Evolutionary conservation across 2,329 filamentous ascomycete species (phyloP).

Genomic region (Cytospora leucostoma): DNA sequence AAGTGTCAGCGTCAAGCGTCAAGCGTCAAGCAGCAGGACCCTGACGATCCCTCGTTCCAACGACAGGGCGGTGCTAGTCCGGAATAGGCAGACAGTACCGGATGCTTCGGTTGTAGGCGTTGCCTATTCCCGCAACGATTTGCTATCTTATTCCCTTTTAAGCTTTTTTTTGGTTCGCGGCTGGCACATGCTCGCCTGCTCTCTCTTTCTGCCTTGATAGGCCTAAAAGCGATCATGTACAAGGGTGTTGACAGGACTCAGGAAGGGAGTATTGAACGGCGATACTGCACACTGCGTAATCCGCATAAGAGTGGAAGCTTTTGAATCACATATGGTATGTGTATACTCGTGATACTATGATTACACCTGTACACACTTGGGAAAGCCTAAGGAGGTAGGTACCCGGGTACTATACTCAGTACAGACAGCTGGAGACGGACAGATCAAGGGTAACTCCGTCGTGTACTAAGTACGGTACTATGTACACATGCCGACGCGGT

Average conservation of each 20-base stretch:
- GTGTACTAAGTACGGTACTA: no score
- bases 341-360: background rate
- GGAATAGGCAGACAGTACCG: slow-evolving; percentile 8
- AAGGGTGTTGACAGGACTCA: no score
- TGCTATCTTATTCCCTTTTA: slow-evolving; percentile 23
- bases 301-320: no score
- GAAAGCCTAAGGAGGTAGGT: no score
- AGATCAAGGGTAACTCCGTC: no score
- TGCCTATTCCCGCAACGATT: slow-evolving; percentile 24
- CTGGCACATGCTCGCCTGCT: background rate
- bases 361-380: no score
- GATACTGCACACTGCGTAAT: background rate
- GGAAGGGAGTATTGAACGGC: background rate
- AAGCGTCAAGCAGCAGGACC: slow-evolving; percentile 22
- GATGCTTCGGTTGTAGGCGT: slow-evolving; percentile 13
- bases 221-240: no score
- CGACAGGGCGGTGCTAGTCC: slow-evolving; percentile 1
- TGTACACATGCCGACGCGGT: background rate
- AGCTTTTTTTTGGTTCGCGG: slow-evolving; percentile 9
- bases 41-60: slow-evolving; percentile 21
- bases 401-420: no score
- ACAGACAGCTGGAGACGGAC: no score
- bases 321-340: no score
- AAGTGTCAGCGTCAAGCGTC: background rate
- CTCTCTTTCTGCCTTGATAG: no score